phyloP scores from a whole-genome alignment of 352 stramenopile genomes.

The Globisporangium solare region DNA sequence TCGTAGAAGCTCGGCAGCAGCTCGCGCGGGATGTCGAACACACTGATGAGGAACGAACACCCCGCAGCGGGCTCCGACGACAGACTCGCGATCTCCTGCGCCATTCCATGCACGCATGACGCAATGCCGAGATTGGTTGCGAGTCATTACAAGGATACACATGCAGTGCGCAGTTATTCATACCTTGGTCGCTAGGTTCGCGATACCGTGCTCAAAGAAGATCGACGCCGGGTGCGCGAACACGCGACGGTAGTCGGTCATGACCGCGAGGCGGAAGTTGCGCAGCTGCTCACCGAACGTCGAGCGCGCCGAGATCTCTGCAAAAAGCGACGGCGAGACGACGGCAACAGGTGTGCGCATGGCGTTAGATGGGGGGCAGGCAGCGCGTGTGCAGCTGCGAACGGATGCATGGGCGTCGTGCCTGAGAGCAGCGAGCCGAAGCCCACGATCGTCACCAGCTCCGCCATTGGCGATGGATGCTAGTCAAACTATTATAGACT shows the following conservation, averaged over 20 bases:
- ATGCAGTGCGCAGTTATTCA: too few species aligned
- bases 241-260: slow-evolving; percentile 84
- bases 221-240: slow-evolving; percentile 91
- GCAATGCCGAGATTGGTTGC: too few species aligned
- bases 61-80: slow-evolving; percentile 59
- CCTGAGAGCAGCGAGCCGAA: slow-evolving; percentile 90
- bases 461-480: not conserved
- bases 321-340: not conserved
- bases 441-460: slow-evolving; percentile 80
- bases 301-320: slow-evolving; percentile 74
- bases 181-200: slow-evolving; percentile 78
- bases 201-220: slow-evolving; percentile 91
- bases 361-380: too few species aligned
- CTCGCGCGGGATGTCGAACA: slow-evolving; percentile 58
- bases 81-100: slow-evolving; percentile 87
- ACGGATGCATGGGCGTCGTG: too few species aligned
- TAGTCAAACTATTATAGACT: too few species aligned
- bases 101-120: not conserved
- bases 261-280: slow-evolving; percentile 86
- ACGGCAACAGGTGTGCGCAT: not conserved
- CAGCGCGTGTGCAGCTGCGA: too few species aligned
- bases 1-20: slow-evolving; percentile 71
- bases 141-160: too few species aligned
- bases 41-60: slow-evolving; percentile 61
- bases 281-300: slow-evolving; percentile 84